phyloP scores from a whole-genome alignment of 108 stramenopile genomes.

The Discostella stelligeroides region DNA sequence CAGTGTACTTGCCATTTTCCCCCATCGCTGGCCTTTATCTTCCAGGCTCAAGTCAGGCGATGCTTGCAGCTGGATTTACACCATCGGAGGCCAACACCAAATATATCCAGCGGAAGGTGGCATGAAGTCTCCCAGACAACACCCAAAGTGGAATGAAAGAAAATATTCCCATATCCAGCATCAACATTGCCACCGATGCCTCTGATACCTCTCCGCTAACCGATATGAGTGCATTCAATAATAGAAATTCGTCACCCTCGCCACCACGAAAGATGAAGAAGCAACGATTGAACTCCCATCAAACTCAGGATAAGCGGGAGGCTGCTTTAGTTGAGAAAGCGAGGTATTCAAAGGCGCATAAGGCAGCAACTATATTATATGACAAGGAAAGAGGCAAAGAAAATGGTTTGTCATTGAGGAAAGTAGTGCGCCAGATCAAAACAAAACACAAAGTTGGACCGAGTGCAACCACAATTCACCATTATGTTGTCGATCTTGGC shows the following conservation, averaged over 20 bases:
- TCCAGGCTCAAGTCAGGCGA: too few relatives aligned
- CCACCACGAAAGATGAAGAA: slow-evolving; percentile 1
- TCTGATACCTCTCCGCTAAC: neutral
- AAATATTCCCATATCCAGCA: neutral
- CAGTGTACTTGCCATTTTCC: too few relatives aligned
- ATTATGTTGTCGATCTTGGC: neutral
- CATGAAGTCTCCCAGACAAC: too few relatives aligned
- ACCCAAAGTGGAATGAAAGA: neutral
- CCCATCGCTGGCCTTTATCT: too few relatives aligned
- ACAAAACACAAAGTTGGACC: neutral
- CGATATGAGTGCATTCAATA: neutral
- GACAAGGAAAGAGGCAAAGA: neutral
- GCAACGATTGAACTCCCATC: neutral
- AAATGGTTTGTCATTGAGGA: neutral
- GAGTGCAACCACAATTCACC: neutral
- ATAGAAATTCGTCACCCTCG: neutral
- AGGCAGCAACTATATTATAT: slow-evolving; percentile 1
- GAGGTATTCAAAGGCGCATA: neutral
- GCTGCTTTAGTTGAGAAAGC: neutral
- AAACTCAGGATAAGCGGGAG: neutral
- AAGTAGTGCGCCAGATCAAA: neutral
- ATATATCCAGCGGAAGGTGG: too few relatives aligned
- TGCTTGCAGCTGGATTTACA: too few relatives aligned
- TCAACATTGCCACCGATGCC: too few relatives aligned
- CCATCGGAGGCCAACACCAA: too few relatives aligned